A percentile compares a stretch with the other conserved stretches of the same genome.
phyloP scores from a whole-genome alignment of 208 protist genomes.

The Angomonas deanei region DNA sequence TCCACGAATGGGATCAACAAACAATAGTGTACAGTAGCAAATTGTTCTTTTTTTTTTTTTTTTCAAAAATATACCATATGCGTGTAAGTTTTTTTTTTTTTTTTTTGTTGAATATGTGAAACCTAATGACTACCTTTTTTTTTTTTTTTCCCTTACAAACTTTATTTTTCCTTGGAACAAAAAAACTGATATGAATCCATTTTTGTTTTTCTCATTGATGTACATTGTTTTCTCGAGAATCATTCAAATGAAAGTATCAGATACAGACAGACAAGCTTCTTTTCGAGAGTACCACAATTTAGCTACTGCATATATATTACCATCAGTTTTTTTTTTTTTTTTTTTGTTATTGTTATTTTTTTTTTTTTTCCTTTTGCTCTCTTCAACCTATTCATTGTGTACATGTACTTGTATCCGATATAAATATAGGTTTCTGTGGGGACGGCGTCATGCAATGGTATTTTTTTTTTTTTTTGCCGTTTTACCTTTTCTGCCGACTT shows the following conservation, averaged over 20 bases:
- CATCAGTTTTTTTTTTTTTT: too few species aligned
- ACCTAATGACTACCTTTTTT: conserved; percentile 1
- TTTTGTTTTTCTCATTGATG: conserved; percentile 9
- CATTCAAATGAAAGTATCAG: too few species aligned
- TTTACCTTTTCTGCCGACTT: not conserved
- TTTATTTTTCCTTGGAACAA: not conserved
- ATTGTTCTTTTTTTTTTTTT: conserved; percentile 3
- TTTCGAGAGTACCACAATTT: too few species aligned
- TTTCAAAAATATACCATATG: not conserved
- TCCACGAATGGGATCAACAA: not conserved
- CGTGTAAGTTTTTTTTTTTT: conserved; percentile 2
- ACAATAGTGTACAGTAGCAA: not conserved
- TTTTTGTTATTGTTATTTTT: too few species aligned
- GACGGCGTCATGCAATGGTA: too few species aligned
- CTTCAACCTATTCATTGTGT: too few species aligned
- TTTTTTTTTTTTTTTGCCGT: not conserved
- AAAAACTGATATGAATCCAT: not conserved
- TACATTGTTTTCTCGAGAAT: too few species aligned
- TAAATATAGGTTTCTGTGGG: too few species aligned
- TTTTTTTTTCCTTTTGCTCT: too few species aligned
- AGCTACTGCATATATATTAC: too few species aligned
- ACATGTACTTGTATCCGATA: too few species aligned
- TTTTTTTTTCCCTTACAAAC: conserved; percentile 3
- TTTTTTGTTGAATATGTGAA: not conserved
- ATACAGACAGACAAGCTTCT: too few species aligned